Conservation (phyloP, 2,329 filamentous ascomycete species). For the Arthroderma sp. region DNA sequence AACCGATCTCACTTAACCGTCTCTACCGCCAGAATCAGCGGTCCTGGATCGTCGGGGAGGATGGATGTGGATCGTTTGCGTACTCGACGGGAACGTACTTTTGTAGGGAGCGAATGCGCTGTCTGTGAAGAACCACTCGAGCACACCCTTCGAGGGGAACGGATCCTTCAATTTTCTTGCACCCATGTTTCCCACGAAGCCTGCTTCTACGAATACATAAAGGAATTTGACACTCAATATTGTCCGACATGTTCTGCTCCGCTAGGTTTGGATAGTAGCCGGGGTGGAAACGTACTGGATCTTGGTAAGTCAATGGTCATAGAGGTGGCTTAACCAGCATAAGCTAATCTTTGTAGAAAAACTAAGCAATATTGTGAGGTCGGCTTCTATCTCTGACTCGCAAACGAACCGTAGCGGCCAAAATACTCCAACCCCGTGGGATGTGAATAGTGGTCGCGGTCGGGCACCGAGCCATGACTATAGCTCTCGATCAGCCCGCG, state of each 20-base stretch:
- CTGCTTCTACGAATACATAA: constrained; percentile 97
- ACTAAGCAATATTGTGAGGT: constrained; percentile 82
- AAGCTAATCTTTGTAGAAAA: constrained; percentile 51
- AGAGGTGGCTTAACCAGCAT: background rate
- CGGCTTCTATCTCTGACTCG: constrained; percentile 55
- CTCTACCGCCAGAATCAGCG: background rate
- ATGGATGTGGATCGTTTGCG: constrained; percentile 66
- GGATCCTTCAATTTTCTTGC: constrained; percentile 90
- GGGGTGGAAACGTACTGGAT: constrained; percentile 83
- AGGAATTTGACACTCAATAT: constrained; percentile 83
- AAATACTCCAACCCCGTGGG: constrained; percentile 52
- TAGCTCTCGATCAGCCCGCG: constrained; percentile 10
- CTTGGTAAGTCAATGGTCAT: constrained; percentile 48
- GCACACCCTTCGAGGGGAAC: constrained; percentile 85
- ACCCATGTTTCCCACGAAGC: constrained; percentile 95
- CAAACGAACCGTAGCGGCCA: constrained; percentile 35
- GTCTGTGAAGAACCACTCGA: constrained; percentile 95
- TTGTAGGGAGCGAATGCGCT: constrained; percentile 86
- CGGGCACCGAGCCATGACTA: constrained; percentile 22
- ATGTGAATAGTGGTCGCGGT: constrained; percentile 22
- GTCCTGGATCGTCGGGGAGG: constrained; percentile 30
- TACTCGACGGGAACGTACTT: constrained; percentile 77
- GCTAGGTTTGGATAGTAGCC: constrained; percentile 78
- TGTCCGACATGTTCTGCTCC: constrained; percentile 91
- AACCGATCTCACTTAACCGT: constrained; percentile 1